These are phyloP conservation scores for Magnaporthiopsis poae DNA, from an alignment of 2,329 filamentous ascomycete species.

Conservation along the genomic window DNA sequence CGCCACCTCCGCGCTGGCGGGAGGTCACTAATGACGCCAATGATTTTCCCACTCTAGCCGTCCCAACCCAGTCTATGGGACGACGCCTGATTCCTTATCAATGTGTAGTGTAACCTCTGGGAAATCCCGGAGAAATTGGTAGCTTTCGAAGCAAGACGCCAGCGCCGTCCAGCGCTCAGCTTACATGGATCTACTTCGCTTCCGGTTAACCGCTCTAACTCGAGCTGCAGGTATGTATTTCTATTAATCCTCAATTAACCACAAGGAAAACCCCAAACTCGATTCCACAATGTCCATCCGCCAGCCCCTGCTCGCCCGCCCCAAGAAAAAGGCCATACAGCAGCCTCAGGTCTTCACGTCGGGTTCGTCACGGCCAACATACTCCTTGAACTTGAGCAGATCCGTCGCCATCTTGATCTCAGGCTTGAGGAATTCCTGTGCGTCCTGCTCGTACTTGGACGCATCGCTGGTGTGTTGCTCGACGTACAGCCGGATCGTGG, in stretches of 20 bases:
- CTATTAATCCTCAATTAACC: background rate
- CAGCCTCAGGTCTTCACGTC: constrained; percentile 77
- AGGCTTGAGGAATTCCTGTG: constrained; percentile 86
- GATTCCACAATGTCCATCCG: background rate
- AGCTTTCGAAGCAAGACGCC: background rate
- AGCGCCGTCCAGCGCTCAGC: background rate
- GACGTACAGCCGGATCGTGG: constrained; percentile 92
- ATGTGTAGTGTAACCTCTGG: background rate
- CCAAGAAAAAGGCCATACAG: background rate
- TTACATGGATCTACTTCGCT: background rate
- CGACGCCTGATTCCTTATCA: no score
- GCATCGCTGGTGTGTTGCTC: constrained; percentile 86
- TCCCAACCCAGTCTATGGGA: no score
- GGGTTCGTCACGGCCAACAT: constrained; percentile 81
- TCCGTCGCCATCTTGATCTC: constrained; percentile 78
- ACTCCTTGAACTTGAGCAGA: constrained; percentile 87
- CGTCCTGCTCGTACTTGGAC: constrained; percentile 67
- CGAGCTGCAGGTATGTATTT: background rate
- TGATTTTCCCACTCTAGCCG: background rate
- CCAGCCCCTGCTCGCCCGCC: background rate
- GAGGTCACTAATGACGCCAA: background rate
- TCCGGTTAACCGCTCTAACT: no score
- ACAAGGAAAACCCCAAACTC: background rate
- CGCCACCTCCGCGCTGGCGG: background rate
- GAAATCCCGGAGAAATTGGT: background rate